Base-by-base conservation (phyloP, 2,329 filamentous ascomycete genomes). In the Pseudocercospora eumusae region DNA sequence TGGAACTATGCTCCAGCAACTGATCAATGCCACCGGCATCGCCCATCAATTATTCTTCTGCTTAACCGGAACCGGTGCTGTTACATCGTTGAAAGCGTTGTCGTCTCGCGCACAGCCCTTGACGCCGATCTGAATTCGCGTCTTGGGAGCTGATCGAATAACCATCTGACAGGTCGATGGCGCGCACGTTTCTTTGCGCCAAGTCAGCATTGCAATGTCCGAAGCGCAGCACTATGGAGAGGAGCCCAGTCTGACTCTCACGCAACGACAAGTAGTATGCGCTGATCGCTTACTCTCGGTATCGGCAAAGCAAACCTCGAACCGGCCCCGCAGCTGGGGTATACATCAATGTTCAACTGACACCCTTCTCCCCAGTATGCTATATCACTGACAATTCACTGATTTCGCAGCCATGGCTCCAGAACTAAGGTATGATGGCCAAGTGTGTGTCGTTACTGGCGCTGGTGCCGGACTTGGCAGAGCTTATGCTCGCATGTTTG, bases 401-500 rank as follows among this genome's bases (percentile, higher is more conserved):
- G 7, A 31, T 25, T 4, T 10, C 21, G 27, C 25, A 8, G 47
- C 59, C 55, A 64, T 64, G 64, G 28, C 60, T 7, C 42, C 20
- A 15, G 75, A 80, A 68, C 80, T 96, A 73, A 85, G 91, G 72
- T 96, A 89, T 75, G 92, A 95, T 79, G 88, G 87, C 78, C 91
- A 93, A 82, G 91, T 91, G 67, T 90, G 92, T 70, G 90, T 95
- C 68, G 86, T 95, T 67, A 95, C 91, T 55, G 91, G 91, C 71
- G 90, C 90, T 65, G 91, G 91, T 67, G 90, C 89, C 75, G 91
- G 91, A 64, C 79, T 93, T 60, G 90, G 90, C 65, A 91, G 88
- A 79, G 87, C 87, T 72, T 93, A 95, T 79, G 88, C 89, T 70
- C 81, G 88, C 62, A 97, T 96, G 82, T 97, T 96, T 75, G 93